Base-by-base conservation (phyloP, 257 asterid genomes). In the Schizonepeta tenuifolia region DNA sequence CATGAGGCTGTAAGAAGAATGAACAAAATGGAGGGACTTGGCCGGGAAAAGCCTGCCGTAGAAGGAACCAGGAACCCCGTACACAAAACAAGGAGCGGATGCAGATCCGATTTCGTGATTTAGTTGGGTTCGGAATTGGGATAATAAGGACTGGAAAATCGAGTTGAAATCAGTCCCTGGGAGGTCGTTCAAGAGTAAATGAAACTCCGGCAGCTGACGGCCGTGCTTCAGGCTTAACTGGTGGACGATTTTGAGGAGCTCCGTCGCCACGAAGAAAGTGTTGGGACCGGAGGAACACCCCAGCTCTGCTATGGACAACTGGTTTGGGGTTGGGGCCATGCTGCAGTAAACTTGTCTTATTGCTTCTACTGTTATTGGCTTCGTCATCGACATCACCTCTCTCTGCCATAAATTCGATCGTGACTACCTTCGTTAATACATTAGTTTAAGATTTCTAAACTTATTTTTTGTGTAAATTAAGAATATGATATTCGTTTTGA, bases 211-310 rank as follows among this genome's bases (percentile, higher is more conserved):
- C n/a, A 76, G 58, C 6, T 63, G 41, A 6, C 38, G 73, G 11
- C 74, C 65, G 5, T 54, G 73, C 1, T 49, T 71, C 44, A 28
- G 76, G 67, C 85, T 17, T 33, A 78, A 38, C 14, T 51, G 47
- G 3, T 66, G 75, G 2, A 85, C 47, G 10, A 60, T 58, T 33
- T 73, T 74, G 9, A 87, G 40, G 7, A 83, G 33, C 57, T 87
- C 78, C 1, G 61, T 54, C 10, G 78, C 75, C 8, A 77, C 77
- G 8, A 82, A 9, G 9, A 89, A 41, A 8, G 96, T 63, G 83
- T 82, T 91, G 0, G 97, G 91, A 3, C 96, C 96, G 20, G 84
- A 73, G 3, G 96, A 86, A 40, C 96, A 89, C 2, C 95, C 97
- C 82, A 89, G 56, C n/a, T 89, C 96, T 0, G 91, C 95, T 38